phyloP scores from a whole-genome alignment of 1,284 basidiomycete species.

The Rhizoctonia solani region DNA sequence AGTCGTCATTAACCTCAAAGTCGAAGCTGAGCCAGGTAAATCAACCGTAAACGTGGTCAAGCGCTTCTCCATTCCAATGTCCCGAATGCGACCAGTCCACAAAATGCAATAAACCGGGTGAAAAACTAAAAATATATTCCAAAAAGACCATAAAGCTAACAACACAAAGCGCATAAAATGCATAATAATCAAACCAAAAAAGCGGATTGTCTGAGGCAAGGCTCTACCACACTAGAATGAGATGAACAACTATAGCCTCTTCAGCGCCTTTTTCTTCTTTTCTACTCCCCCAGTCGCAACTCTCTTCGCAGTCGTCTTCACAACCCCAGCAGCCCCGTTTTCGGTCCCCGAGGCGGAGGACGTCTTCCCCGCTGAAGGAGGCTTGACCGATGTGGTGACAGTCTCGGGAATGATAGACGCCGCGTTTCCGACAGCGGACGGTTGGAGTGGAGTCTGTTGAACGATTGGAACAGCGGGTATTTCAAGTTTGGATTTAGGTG shows the following conservation, averaged over 20 bases:
- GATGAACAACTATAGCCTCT: conserved; percentile 57
- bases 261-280: conserved; percentile 83
- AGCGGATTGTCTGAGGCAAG: neutral
- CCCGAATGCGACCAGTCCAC: too few relatives aligned
- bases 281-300: conserved; percentile 50
- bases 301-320: conserved; percentile 33
- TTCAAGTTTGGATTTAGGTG: conserved; percentile 26
- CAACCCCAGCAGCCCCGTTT: conserved; percentile 40
- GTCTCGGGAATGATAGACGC: conserved; percentile 61
- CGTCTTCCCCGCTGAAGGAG: too few relatives aligned
- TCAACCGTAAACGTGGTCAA: too few relatives aligned
- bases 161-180: conserved; percentile 32
- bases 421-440: conserved; percentile 50
- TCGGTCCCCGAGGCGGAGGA: conserved; percentile 51
- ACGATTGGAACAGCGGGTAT: neutral
- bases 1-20: too few relatives aligned
- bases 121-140: neutral
- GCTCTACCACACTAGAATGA: neutral
- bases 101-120: neutral
- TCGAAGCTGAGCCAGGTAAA: too few relatives aligned
- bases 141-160: conserved; percentile 9
- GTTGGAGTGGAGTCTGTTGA: conserved; percentile 47
- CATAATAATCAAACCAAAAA: conserved; percentile 24
- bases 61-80: too few relatives aligned
- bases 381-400: too few relatives aligned